phyloP scores from a whole-genome alignment of 2,329 filamentous ascomycete genomes.

The Aspergillus ruber region DNA sequence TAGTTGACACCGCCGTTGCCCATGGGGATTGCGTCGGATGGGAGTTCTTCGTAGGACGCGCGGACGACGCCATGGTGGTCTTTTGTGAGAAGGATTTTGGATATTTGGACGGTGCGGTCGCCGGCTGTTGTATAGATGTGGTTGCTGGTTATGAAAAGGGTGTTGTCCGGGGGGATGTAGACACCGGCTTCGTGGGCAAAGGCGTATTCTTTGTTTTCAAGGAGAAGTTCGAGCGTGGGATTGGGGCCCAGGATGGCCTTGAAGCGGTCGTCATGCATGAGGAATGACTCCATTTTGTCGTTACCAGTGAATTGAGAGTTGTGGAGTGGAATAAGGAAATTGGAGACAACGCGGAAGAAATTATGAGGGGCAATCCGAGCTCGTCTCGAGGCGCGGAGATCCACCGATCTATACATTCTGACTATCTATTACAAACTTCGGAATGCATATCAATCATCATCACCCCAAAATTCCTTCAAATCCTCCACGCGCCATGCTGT shows the following conservation, averaged over 20 bases:
- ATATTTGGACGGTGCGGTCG: slow-evolving; percentile 18
- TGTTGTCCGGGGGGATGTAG: slow-evolving; percentile 25
- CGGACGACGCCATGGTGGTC: not conserved
- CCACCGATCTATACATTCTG: not conserved
- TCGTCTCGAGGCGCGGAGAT: not conserved
- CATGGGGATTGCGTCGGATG: slow-evolving; percentile 31
- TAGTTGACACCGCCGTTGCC: slow-evolving; percentile 48
- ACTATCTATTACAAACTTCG: slow-evolving; percentile 1
- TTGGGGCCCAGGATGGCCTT: slow-evolving; percentile 28
- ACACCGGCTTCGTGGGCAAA: slow-evolving; percentile 47
- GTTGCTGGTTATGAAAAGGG: slow-evolving; percentile 35
- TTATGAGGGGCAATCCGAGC: not conserved
- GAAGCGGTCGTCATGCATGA: slow-evolving; percentile 15
- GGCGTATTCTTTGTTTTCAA: slow-evolving; percentile 33
- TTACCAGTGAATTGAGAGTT: not conserved
- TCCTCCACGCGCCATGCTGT: slow-evolving; percentile 50
- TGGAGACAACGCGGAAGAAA: not conserved
- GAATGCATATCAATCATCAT: slow-evolving; percentile 18
- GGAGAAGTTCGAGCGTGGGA: slow-evolving; percentile 31
- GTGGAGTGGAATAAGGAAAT: no score
- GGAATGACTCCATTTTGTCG: slow-evolving; percentile 2
- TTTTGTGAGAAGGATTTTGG: slow-evolving; percentile 8
- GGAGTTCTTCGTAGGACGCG: slow-evolving; percentile 1
- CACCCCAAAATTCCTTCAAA: slow-evolving; percentile 48
- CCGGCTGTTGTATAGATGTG: slow-evolving; percentile 13